A percentile compares a stretch with the other conserved stretches of the same genome.
Conservation (phyloP, 2,329 filamentous ascomycete species). For the Aspergillus ochraceus region DNA sequence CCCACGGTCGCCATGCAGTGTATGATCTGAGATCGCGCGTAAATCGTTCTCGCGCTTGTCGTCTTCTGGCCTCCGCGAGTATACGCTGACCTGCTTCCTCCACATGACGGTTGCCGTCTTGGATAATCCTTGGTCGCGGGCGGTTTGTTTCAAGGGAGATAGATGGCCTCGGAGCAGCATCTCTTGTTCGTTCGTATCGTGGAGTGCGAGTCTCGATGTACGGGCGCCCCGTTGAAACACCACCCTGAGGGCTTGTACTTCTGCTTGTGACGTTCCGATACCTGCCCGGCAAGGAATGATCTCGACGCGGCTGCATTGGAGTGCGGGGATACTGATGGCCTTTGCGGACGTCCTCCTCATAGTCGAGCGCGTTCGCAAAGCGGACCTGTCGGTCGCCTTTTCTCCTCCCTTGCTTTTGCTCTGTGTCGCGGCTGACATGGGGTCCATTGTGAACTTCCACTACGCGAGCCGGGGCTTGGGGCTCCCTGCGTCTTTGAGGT, state of each 20-base stretch:
- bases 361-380: slow-evolving; percentile 18
- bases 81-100: slow-evolving; percentile 20
- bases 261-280: background rate
- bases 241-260: background rate
- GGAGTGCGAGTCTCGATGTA: background rate
- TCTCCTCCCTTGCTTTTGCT: slow-evolving; percentile 5
- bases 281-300: background rate
- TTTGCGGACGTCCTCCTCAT: slow-evolving; percentile 10
- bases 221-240: background rate
- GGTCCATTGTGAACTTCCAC: slow-evolving; percentile 17
- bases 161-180: background rate
- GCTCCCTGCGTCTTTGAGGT: slow-evolving; percentile 7
- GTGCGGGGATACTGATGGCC: background rate
- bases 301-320: background rate
- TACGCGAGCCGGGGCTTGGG: slow-evolving; percentile 6
- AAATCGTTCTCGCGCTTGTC: slow-evolving; percentile 11
- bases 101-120: slow-evolving; percentile 25
- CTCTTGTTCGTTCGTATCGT: background rate
- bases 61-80: slow-evolving; percentile 14
- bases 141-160: background rate
- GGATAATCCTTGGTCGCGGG: slow-evolving; percentile 23
- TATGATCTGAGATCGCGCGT: slow-evolving; percentile 6
- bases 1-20: slow-evolving; percentile 5
- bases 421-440: slow-evolving; percentile 3
- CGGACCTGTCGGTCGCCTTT: slow-evolving; percentile 15